Conservation (phyloP, 2,329 filamentous ascomycete species). For the Erysiphe neolycopersici region DNA sequence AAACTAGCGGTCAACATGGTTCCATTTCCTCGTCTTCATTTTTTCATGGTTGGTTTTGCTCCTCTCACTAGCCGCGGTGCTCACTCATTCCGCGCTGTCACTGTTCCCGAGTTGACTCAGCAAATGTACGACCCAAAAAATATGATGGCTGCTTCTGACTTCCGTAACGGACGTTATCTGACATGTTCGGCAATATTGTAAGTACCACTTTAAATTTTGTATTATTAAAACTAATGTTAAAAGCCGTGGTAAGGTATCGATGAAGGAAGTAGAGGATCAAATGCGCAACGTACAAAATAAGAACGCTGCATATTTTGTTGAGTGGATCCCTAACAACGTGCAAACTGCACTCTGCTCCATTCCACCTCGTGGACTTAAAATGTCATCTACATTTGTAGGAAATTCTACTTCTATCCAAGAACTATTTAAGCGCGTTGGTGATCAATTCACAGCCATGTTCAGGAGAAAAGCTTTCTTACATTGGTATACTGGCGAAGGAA, state of each 20-base stretch:
- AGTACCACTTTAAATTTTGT: constrained; percentile 6
- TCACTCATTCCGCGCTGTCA: constrained; percentile 90
- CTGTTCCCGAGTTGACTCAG: constrained; percentile 93
- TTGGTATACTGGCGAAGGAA: constrained; percentile 99
- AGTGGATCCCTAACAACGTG: constrained; percentile 99
- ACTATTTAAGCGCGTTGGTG: constrained; percentile 98
- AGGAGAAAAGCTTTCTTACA: constrained; percentile 99
- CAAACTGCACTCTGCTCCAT: constrained; percentile 98
- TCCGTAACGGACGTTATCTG: constrained; percentile 98
- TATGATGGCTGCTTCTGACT: constrained; percentile 99
- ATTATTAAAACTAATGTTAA: constrained; percentile 11
- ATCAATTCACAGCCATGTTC: constrained; percentile 99
- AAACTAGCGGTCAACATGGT: constrained; percentile 99
- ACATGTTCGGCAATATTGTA: constrained; percentile 95
- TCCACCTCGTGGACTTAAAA: constrained; percentile 89
- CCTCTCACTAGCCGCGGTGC: constrained; percentile 83
- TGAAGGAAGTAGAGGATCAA: constrained; percentile 99
- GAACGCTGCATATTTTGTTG: constrained; percentile 98
- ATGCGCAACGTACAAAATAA: constrained; percentile 99
- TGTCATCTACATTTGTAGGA: constrained; percentile 96
- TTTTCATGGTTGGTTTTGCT: constrained; percentile 99
- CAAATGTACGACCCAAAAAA: constrained; percentile 99
- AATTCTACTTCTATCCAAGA: constrained; percentile 99
- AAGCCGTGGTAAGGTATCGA: constrained; percentile 93
- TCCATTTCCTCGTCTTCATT: constrained; percentile 98